Conservation (phyloP, 495 filamentous ascomycete genomes). For the Penicillium alfredii region DNA sequence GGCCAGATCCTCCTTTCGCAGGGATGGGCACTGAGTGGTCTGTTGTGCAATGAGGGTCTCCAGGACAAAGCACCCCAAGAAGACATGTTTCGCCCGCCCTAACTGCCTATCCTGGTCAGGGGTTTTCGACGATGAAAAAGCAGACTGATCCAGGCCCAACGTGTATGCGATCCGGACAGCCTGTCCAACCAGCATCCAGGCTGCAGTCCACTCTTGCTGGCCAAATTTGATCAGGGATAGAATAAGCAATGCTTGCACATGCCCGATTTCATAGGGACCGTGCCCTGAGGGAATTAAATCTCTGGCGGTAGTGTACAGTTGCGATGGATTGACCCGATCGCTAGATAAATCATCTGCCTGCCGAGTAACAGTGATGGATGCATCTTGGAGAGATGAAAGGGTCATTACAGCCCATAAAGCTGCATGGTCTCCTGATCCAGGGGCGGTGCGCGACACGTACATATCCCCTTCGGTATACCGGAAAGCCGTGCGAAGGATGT, state of each 20-base stretch:
- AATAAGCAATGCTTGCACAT: conserved; percentile 59
- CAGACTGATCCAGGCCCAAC: conserved; percentile 33
- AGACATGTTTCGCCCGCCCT: conserved; percentile 43
- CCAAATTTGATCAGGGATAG: conserved; percentile 54
- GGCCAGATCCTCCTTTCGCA: conserved; percentile 43
- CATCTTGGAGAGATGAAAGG: conserved; percentile 44
- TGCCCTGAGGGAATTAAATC: conserved; percentile 51
- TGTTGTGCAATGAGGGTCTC: conserved; percentile 56
- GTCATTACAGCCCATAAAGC: conserved; percentile 59
- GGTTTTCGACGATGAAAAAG: conserved; percentile 4
- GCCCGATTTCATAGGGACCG: conserved; percentile 48
- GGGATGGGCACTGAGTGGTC: conserved; percentile 44
- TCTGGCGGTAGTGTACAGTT: conserved; percentile 50
- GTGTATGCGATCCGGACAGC: conserved; percentile 51
- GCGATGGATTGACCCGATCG: conserved; percentile 18
- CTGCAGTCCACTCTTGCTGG: conserved; percentile 43
- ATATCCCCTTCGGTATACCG: conserved; percentile 38
- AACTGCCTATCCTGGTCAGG: conserved; percentile 19
- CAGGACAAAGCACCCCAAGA: conserved; percentile 57
- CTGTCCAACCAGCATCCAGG: conserved; percentile 57
- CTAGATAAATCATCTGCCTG: conserved; percentile 13
- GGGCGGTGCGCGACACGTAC: conserved; percentile 15
- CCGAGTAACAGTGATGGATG: conserved; percentile 37
- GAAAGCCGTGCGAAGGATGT: conserved; percentile 48
- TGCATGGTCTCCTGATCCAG: conserved; percentile 50